Conservation (phyloP, 179 eudicot species). For the Silene noctiflora region DNA sequence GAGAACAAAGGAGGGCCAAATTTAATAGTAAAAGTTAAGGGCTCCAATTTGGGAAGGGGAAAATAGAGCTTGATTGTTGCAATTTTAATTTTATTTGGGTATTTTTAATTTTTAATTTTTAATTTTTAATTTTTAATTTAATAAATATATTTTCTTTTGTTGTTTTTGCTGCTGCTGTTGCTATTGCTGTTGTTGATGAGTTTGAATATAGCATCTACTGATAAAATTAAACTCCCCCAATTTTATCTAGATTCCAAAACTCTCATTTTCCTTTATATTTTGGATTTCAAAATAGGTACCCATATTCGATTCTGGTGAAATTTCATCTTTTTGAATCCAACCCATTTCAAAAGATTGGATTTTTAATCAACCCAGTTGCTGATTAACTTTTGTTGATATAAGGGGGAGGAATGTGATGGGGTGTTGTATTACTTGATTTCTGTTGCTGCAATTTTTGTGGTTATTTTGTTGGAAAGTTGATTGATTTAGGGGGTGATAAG, state of each 20-base stretch:
- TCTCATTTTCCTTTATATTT: constrained; percentile 12
- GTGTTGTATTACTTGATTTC: constrained; percentile 1
- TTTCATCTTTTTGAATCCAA: constrained; percentile 22
- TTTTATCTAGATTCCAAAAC: constrained; percentile 23
- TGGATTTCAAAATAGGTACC: constrained; percentile 8
- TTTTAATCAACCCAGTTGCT: constrained; percentile 23
- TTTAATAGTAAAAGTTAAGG: background rate
- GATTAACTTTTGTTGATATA: constrained; percentile 5
- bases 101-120: background rate
- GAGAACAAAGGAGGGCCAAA: background rate
- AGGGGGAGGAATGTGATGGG: constrained; percentile 4
- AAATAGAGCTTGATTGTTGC: constrained; percentile 26
- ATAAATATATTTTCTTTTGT: background rate
- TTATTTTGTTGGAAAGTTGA: constrained; percentile 1
- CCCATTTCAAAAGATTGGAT: constrained; percentile 29
- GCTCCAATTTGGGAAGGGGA: constrained; percentile 25
- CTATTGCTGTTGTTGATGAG: constrained; percentile 21
- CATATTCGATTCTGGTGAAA: constrained; percentile 27
- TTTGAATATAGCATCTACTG: constrained; percentile 26
- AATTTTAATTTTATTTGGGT: background rate
- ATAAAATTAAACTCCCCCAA: constrained; percentile 5
- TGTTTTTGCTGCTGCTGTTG: background rate
- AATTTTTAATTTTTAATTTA: background rate
- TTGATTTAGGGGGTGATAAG: constrained; percentile 18
- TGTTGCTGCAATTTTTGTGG: constrained; percentile 15